These are phyloP conservation scores for Leishmania arabica DNA, from an alignment of 208 protist genomes.

Conservation along the genomic window DNA sequence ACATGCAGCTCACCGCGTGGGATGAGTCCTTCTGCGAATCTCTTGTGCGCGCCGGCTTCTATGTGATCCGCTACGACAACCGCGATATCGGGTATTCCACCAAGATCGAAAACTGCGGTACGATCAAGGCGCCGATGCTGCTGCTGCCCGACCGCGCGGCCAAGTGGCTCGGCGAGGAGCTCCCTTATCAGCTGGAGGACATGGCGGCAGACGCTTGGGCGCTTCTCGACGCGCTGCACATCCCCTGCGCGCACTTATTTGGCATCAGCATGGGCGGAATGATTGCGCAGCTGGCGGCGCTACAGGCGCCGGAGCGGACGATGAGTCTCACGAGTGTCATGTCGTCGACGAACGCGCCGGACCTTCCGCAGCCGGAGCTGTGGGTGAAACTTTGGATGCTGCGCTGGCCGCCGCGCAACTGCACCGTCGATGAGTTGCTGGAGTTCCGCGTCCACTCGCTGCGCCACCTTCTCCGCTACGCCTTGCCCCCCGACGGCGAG, in stretches of 20 bases:
- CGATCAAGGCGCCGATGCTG: constrained; percentile 46
- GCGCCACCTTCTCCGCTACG: constrained; percentile 44
- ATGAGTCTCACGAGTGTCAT: constrained; percentile 73
- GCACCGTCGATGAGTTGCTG: constrained; percentile 67
- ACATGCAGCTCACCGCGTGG: constrained; percentile 81
- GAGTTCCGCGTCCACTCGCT: constrained; percentile 66
- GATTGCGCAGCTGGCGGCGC: constrained; percentile 64
- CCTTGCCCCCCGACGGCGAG: constrained; percentile 54
- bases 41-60: constrained; percentile 65
- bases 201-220: constrained; percentile 70
- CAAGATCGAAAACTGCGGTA: constrained; percentile 59
- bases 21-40: constrained; percentile 80
- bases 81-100: constrained; percentile 79
- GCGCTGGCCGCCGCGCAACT: constrained; percentile 55
- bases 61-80: constrained; percentile 81
- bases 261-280: constrained; percentile 87
- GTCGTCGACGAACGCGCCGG: constrained; percentile 75
- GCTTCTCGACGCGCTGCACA: constrained; percentile 54
- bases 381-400: constrained; percentile 84
- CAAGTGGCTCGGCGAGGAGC: constrained; percentile 56
- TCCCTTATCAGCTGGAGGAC: constrained; percentile 74
- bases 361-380: constrained; percentile 67
- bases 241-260: constrained; percentile 68
- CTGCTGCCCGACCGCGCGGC: constrained; percentile 49
- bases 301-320: constrained; percentile 60